Evolutionary conservation across 208 protist genomes (phyloP).

Genomic region (Balamuthia mandrillaris): DNA sequence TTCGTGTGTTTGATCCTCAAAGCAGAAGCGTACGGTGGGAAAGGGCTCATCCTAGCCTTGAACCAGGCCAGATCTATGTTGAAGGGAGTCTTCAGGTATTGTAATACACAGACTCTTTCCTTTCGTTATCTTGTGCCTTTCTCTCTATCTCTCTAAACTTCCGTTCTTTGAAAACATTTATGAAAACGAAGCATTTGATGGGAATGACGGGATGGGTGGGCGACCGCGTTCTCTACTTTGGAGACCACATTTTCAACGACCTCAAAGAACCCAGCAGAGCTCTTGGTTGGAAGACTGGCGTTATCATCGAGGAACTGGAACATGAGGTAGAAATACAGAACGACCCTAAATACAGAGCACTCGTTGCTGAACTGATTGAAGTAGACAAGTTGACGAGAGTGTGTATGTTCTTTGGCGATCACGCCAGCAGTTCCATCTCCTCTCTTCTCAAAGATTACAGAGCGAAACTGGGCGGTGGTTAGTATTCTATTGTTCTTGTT

Average conservation of each 20-base stretch:
- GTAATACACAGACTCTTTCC: not conserved
- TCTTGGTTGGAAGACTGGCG: slow-evolving; percentile 46
- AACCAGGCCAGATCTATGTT: not conserved
- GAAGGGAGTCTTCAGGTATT: not conserved
- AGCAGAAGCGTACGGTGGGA: not conserved
- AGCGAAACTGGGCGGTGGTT: too few species aligned
- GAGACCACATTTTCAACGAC: slow-evolving; percentile 49
- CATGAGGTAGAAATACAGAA: slow-evolving; percentile 56
- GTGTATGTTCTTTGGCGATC: not conserved
- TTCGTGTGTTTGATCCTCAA: slow-evolving; percentile 17
- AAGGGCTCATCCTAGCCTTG: not conserved
- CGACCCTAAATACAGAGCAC: slow-evolving; percentile 39
- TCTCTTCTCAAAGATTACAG: too few species aligned
- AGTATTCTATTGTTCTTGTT: too few species aligned
- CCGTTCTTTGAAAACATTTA: not conserved
- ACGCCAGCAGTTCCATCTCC: too few species aligned
- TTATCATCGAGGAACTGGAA: slow-evolving; percentile 50
- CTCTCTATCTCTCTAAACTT: not conserved
- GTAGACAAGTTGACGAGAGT: not conserved
- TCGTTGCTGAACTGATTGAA: slow-evolving; percentile 4
- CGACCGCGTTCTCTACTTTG: slow-evolving; percentile 48
- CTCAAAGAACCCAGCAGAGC: slow-evolving; percentile 43
- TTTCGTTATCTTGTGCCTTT: not conserved
- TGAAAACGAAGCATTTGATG: not conserved
- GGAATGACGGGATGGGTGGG: slow-evolving; percentile 18